Base-by-base conservation (phyloP, 805 yeast genomes). In the Candida arabinofermentans region DNA sequence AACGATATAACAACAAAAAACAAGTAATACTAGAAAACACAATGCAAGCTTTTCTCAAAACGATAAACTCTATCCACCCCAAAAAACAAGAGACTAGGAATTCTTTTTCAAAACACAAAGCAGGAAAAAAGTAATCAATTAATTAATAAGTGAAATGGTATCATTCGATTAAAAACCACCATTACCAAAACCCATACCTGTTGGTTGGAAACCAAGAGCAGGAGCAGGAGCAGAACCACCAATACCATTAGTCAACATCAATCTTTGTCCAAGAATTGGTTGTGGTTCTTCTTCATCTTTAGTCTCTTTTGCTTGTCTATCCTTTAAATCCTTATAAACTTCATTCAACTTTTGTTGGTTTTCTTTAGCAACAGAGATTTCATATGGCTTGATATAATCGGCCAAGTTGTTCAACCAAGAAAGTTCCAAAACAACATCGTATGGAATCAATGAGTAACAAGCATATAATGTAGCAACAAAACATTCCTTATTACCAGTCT, bases 401-500 rank as follows among this genome's bases (percentile, higher is more conserved):
- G 69, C 77, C 66, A 93, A 77, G 51, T 77, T 76, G 65, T 88
- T 84, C 61, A 95, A 72, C 99, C 99, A 93, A 26, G 95, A 75
- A 51, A 89, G 69, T 65, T 93, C 99, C 52, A 84, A 66, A 17
- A 91, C 96, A 57, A 82, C 81, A 58, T 93, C 99, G 51, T 79
- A 80, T 40, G 79, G 78, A 51, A 93, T 72, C 58, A 83, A 70
- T 39, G 83, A 86, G 64, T 93, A 93, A 57, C 95, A 86, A 5
- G 87, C 71, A 69, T 83, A 93, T 58, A 93, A 74, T 47, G 90
- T 77, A 5, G 96, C 97, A 56, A 89, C 84, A 61, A 88, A 86
- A 57, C 96, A 86, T 71, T 93, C 99, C 66, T 83, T 88, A 70
- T 93, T 93, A 53, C 96, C 98, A 30, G 95, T 87, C 56, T 91